These are phyloP conservation scores for Setaria italica DNA, from an alignment of 202 grass and related monocot species.

Conservation along the genomic window DNA sequence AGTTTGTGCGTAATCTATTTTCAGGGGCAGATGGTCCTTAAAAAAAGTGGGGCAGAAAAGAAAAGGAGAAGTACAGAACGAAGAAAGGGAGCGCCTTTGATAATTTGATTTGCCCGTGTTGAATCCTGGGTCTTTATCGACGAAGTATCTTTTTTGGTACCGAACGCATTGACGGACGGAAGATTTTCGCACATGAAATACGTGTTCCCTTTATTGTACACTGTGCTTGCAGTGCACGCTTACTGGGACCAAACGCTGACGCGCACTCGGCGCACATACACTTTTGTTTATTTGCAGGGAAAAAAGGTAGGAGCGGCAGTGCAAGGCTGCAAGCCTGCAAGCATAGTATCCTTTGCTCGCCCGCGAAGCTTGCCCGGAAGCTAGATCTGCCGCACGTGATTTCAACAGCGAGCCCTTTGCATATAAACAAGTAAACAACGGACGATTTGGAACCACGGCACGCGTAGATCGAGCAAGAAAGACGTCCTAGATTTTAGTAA, in stretches of 20 bases:
- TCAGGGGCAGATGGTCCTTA: too few species aligned
- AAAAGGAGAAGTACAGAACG: too few species aligned
- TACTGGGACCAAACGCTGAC: background rate
- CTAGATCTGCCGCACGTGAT: conserved; percentile 37
- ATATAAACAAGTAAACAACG: conserved; percentile 9
- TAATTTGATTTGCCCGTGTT: background rate
- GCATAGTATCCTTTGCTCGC: conserved; percentile 29
- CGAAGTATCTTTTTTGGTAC: background rate
- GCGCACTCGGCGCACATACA: background rate
- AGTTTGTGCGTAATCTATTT: too few species aligned
- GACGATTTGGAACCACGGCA: background rate
- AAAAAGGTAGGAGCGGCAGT: background rate
- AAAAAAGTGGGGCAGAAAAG: too few species aligned
- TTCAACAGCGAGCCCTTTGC: background rate
- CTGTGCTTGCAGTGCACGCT: background rate
- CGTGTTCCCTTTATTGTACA: background rate
- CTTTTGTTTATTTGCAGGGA: too few species aligned
- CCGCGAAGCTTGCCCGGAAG: conserved; percentile 12
- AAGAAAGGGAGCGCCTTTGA: too few species aligned
- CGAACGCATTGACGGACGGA: background rate
- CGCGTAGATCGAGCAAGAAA: background rate
- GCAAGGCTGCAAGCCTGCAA: background rate
- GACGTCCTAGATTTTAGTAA: conserved; percentile 29
- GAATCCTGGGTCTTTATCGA: background rate
- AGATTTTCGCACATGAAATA: background rate